Base-by-base conservation (phyloP, 2,329 filamentous ascomycete genomes). In the Fusarium sp. region DNA sequence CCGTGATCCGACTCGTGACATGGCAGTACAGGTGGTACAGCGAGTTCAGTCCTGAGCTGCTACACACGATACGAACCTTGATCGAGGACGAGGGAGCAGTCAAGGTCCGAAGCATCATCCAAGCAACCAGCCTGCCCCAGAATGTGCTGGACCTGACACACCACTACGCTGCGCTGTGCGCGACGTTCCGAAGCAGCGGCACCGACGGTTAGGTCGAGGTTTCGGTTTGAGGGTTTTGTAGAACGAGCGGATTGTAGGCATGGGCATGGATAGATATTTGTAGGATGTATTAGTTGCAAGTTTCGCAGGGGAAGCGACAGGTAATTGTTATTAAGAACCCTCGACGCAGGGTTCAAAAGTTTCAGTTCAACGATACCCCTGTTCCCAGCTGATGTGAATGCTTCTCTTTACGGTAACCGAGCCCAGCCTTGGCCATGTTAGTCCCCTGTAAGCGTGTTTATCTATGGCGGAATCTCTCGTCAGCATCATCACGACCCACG, bases 1-100 rank as follows among this genome's bases (percentile, higher is more conserved):
- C 94, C n/a, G 88, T 98, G 68, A 98, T 99, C 75, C 89, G 95
- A 62, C 87, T 99, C 48, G 94, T 98, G 37, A 97, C 96, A 14
- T 99, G 97, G 97, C 97, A 99, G 85, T 99, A 98, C 85, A 90
- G 97, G 77, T 99, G 97, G 97, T 99, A 99, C 86, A 98, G 95
- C 66, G 97, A 99, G 89, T 99, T 99, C 85, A 98, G 95, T 20
- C 97, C 97, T 1, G 92, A 95, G 74, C 89, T 99, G 50, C 89
- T 99, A 64, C 94, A 92, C 83, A 93, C 94, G 4, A 94, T 98
- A 79, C 92, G 97, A 72, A 95, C 94, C 76, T 87, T 99, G 76
- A 99, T 99, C 81, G 97, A 98, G 84, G 95, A 98, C 76, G 97
- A 99, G 84, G 97, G 97, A 68, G 96, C 96, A 1, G 94, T 99